phyloP scores from a whole-genome alignment of 352 stramenopile species.

The Phytophthora foliorum region DNA sequence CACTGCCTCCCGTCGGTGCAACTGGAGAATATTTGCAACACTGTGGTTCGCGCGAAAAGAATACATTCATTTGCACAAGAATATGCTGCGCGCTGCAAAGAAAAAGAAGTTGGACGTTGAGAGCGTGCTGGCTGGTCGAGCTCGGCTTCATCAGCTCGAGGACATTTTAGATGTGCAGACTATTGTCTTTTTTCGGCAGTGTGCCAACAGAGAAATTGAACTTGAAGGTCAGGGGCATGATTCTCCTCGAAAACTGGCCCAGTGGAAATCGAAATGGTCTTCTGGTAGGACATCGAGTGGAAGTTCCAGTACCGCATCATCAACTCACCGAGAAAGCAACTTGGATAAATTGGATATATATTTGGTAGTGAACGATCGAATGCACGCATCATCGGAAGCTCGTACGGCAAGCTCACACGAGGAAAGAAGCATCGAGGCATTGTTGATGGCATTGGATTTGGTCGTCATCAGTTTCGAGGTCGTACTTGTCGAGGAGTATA shows the following conservation, averaged over 20 bases:
- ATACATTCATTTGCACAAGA: constrained; percentile 85
- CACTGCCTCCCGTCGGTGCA: constrained; percentile 29
- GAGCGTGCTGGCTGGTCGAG: constrained; percentile 52
- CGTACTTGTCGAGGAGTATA: constrained; percentile 43
- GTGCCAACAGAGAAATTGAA: constrained; percentile 69
- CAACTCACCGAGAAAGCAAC: constrained; percentile 21
- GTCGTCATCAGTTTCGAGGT: constrained; percentile 69
- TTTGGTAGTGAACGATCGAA: constrained; percentile 62
- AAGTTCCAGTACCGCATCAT: constrained; percentile 4
- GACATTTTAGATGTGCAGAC: constrained; percentile 78
- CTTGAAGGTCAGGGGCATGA: constrained; percentile 73
- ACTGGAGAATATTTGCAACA: constrained; percentile 73
- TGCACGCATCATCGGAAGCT: constrained; percentile 61
- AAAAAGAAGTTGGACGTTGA: constrained; percentile 75
- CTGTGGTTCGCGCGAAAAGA: constrained; percentile 71
- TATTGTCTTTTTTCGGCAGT: constrained; percentile 86
- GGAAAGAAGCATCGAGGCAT: constrained; percentile 58
- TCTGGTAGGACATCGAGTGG: constrained; percentile 40
- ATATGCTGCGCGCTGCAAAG: constrained; percentile 60
- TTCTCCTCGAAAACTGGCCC: constrained; percentile 70
- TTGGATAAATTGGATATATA: constrained; percentile 69
- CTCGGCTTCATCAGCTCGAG: constrained; percentile 69
- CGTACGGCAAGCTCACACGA: constrained; percentile 56
- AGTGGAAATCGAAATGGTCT: constrained; percentile 79
- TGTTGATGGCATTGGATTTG: constrained; percentile 74